Evolutionary conservation across 2,329 filamentous ascomycete species (phyloP).

Genomic region (Paraconiothyrium brasiliense): DNA sequence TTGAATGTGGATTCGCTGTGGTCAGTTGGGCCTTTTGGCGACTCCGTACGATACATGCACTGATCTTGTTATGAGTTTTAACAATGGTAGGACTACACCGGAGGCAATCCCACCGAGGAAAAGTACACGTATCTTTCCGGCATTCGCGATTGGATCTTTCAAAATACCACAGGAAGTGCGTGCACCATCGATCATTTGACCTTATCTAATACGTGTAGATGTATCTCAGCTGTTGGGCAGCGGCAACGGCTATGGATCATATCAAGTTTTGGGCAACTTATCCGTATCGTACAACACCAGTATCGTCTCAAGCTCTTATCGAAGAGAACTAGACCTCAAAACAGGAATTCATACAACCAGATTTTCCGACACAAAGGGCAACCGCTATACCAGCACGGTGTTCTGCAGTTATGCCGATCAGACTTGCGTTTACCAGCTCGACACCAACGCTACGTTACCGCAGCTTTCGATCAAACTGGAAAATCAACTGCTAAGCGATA

Average conservation of each 20-base stretch:
- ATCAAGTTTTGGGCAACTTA: constrained; percentile 59
- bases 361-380: constrained; percentile 37
- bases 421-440: constrained; percentile 52
- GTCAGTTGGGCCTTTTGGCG: neutral
- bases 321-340: constrained; percentile 54
- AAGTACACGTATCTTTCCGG: neutral
- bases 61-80: neutral
- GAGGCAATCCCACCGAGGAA: neutral
- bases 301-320: constrained; percentile 36
- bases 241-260: constrained; percentile 56
- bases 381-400: constrained; percentile 45
- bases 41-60: neutral
- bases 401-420: constrained; percentile 59
- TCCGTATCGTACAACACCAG: constrained; percentile 39
- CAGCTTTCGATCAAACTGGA: constrained; percentile 53
- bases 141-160: neutral
- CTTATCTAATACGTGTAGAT: neutral
- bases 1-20: neutral
- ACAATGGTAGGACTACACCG: neutral
- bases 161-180: neutral
- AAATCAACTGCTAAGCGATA: constrained; percentile 47
- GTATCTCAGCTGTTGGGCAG: constrained; percentile 46
- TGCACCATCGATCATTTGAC: neutral
- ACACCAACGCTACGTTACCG: constrained; percentile 40
- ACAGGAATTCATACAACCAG: constrained; percentile 53